Conservation (phyloP, 2,329 filamentous ascomycete genomes). For the Botrytis medusae region DNA sequence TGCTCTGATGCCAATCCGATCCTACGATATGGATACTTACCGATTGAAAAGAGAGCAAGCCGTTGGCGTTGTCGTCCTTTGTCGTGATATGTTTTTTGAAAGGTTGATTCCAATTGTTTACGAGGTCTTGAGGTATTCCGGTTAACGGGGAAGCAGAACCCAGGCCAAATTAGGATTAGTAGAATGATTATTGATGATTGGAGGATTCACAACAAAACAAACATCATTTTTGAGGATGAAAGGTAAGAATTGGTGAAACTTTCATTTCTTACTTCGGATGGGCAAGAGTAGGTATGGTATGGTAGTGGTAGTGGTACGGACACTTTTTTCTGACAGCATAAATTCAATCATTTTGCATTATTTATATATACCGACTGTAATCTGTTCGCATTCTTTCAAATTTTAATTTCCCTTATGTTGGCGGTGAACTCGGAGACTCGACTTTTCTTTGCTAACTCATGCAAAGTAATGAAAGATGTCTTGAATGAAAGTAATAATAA, state of each 20-base stretch:
- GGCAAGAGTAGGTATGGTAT: background rate
- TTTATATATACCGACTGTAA: background rate
- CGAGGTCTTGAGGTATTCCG: constrained; percentile 22
- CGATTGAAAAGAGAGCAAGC: constrained; percentile 3
- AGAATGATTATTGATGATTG: background rate
- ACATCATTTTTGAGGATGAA: constrained; percentile 4
- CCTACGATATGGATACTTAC: constrained; percentile 12
- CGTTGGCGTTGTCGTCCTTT: constrained; percentile 15
- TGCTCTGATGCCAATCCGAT: constrained; percentile 2
- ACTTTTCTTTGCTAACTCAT: constrained; percentile 12
- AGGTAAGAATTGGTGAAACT: background rate
- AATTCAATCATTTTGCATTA: background rate
- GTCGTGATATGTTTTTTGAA: constrained; percentile 22
- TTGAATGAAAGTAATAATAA: background rate
- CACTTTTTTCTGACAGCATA: background rate
- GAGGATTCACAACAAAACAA: constrained; percentile 18
- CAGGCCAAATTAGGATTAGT: constrained; percentile 14
- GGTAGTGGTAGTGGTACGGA: background rate
- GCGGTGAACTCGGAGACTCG: constrained; percentile 19
- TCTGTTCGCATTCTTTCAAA: constrained; percentile 9
- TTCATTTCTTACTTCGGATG: background rate
- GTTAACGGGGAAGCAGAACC: constrained; percentile 23
- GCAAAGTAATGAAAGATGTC: constrained; percentile 17
- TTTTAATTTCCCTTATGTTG: constrained; percentile 13
- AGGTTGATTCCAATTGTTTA: constrained; percentile 24